Conservation (phyloP, 208 protist genomes). For the Trypanosoma conorhini region DNA sequence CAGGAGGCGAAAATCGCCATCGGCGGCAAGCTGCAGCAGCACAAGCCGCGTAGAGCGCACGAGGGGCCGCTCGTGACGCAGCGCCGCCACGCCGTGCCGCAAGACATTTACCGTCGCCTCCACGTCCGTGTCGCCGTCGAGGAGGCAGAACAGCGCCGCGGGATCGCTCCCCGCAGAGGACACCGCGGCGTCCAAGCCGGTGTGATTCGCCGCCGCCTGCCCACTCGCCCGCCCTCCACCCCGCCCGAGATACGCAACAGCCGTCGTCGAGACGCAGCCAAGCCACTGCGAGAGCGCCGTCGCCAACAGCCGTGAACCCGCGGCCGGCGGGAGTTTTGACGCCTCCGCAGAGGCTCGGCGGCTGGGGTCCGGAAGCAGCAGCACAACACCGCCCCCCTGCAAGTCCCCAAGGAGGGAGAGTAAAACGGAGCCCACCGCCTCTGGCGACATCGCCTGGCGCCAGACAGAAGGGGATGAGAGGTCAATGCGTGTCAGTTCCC, state of each 20-base stretch:
- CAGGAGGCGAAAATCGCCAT: conserved; percentile 28
- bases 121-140: conserved; percentile 15
- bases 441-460: conserved; percentile 52
- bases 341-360: background rate
- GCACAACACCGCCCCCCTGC: background rate
- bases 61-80: background rate
- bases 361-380: conserved; percentile 6
- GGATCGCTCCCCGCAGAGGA: background rate
- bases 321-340: background rate
- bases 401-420: conserved; percentile 44
- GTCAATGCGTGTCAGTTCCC: conserved; percentile 19
- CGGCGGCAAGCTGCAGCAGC: conserved; percentile 19
- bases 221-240: background rate
- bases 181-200: background rate
- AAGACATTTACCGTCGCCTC: background rate
- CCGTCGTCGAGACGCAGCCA: background rate
- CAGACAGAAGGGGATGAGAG: conserved; percentile 39
- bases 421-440: conserved; percentile 52
- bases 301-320: conserved; percentile 12
- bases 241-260: conserved; percentile 1
- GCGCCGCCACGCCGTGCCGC: background rate
- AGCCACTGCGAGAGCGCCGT: conserved; percentile 20
- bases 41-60: conserved; percentile 13
- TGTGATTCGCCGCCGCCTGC: background rate
- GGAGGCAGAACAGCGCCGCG: conserved; percentile 6